Evolutionary conservation across 148 eudicot species (phyloP).

Genomic region (Spergularia bocconei): DNA sequence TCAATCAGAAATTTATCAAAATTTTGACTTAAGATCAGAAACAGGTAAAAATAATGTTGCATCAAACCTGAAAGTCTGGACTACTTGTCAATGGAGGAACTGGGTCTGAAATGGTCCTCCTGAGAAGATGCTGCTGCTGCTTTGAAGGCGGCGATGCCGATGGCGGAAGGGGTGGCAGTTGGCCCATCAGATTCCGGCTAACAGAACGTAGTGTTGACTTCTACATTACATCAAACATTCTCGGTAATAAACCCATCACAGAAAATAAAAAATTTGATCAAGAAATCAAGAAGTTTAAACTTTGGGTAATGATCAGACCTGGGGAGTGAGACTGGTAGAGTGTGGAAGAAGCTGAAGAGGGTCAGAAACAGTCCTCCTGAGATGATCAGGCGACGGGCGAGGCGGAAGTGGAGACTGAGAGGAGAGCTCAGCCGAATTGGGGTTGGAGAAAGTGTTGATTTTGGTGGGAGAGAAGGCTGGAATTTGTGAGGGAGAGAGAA

Average conservation of each 20-base stretch:
- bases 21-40: no score
- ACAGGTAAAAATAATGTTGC: not conserved
- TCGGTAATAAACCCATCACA: no score
- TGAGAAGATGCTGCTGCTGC: not conserved
- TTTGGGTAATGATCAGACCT: not conserved
- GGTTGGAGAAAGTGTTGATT: not conserved
- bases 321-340: not conserved
- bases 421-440: not conserved
- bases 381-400: not conserved
- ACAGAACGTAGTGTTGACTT: not conserved
- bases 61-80: not conserved
- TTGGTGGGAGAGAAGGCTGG: not conserved
- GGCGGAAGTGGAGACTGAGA: not conserved
- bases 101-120: conserved; percentile 14
- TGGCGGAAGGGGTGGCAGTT: conserved; percentile 13
- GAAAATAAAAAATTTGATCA: not conserved
- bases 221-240: not conserved
- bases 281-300: not conserved
- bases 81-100: not conserved
- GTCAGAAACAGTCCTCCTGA: not conserved
- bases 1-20: no score
- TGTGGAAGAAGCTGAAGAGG: not conserved
- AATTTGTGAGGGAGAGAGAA: not conserved
- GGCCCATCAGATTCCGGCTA: conserved; percentile 11
- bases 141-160: not conserved